Conservation (phyloP, 139 green algal species). For the Pleodorina starrii region DNA sequence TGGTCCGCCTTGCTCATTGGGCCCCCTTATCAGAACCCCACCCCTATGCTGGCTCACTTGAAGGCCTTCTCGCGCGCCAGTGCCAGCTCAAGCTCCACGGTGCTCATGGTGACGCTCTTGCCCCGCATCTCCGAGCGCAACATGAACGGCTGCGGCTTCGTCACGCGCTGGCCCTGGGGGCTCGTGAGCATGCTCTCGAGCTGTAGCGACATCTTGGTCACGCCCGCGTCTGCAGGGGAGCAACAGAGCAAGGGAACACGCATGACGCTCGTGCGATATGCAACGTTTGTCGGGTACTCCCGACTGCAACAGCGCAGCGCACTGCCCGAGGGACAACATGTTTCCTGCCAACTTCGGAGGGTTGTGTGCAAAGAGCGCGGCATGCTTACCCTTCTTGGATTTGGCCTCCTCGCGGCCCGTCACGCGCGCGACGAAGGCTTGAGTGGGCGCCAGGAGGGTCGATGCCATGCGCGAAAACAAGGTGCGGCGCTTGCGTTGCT, state of each 20-base stretch:
- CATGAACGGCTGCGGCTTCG: conserved; percentile 50
- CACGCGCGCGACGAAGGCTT: conserved; percentile 60
- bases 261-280: no score
- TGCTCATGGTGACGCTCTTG: conserved; percentile 42
- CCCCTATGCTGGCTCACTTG: conserved; percentile 30
- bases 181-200: conserved; percentile 13
- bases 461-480: conserved; percentile 38
- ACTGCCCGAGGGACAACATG: no score
- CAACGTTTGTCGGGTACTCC: not conserved
- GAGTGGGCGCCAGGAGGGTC: conserved; percentile 58
- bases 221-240: not conserved
- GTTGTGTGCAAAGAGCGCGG: not conserved
- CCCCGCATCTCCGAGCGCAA: conserved; percentile 12
- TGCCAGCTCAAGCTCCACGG: conserved; percentile 45
- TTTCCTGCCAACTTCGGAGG: not conserved
- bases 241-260: not conserved
- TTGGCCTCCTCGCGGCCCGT: conserved; percentile 26
- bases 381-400: conserved; percentile 30
- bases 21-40: no score
- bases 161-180: conserved; percentile 60
- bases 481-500: conserved; percentile 14
- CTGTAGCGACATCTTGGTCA: conserved; percentile 36
- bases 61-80: conserved; percentile 52
- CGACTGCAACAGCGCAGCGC: not conserved
- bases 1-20: no score